Evolutionary conservation across 225 moss, liverwort and hornwort genomes (phyloP), one percentile per base, ranked within the genome.

Genomic region (Polytrichum commune): DNA sequence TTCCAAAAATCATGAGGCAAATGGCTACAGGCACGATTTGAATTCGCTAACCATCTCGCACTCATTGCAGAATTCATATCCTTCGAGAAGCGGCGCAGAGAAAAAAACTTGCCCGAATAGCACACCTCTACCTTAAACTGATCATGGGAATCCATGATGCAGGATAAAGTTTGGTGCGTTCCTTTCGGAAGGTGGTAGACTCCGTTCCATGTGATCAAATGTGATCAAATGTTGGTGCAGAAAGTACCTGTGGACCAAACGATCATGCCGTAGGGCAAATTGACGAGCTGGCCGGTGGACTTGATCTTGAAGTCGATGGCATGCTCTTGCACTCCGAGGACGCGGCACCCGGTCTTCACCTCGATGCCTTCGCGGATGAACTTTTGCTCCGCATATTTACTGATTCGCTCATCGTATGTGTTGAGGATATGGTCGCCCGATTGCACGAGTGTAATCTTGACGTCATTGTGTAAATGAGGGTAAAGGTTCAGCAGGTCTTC

Each of bases 351-450:
- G 1, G 81, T 82, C 25, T 92, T 81, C 1, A 96, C 90, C 25
- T 75, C 78, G 33, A 96, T 83, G 24, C 92, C 93, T 81, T 96
- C 93, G 62, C 96, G 79, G 7, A 54, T 55, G 61, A 96, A 96
- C 74, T 96, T 96, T 68, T 89, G 81, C 70, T 92, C 90, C 0
- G 93, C 96, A 69, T 90, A 96, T 67, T 82, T 72, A 30, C 96
- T 96, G 62, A 96, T 96, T 1, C 93, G 80, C 29, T 89, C 88
- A 76, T 96, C 96, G 33, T 93, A 96, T 75, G 90, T 90, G 19
- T 96, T 96, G 9, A 96, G 77, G 76, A 96, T 96, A 57, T 96
- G 96, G 68, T 96, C 96, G 8, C 93, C 96, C 0, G 96, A 89
- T 60, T 96, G 96, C 3, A 96, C 80, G 60, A 96, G 85, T 5